Percentiles rank a stretch among this genome's conserved stretches.
Conservation (phyloP, 2,329 filamentous ascomycete genomes). For the Penicillium psychrosexuale region DNA sequence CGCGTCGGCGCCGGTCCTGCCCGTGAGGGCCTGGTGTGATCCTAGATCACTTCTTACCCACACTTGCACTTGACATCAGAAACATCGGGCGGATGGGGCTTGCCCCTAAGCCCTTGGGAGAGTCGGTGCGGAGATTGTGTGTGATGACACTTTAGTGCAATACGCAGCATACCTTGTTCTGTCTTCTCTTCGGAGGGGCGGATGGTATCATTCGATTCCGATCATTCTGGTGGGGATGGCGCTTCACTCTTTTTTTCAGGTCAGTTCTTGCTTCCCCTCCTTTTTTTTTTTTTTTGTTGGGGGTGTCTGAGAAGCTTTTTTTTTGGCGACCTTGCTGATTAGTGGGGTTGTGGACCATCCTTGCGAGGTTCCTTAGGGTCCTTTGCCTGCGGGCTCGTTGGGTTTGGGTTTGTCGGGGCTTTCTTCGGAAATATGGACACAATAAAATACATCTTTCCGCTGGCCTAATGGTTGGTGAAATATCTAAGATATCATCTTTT, state of each 20-base stretch:
- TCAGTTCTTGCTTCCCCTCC: slow-evolving; percentile 41
- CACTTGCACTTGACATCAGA: slow-evolving; percentile 90
- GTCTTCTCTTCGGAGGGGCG: slow-evolving; percentile 34
- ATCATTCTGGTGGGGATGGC: slow-evolving; percentile 83
- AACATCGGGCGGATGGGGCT: slow-evolving; percentile 65
- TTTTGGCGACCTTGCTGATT: slow-evolving; percentile 37
- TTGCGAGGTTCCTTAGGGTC: slow-evolving; percentile 10
- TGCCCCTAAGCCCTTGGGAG: slow-evolving; percentile 67
- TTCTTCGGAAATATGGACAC: neutral
- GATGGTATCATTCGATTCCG: slow-evolving; percentile 79
- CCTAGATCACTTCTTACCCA: slow-evolving; percentile 40
- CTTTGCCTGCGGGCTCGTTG: slow-evolving; percentile 1
- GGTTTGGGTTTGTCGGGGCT: neutral
- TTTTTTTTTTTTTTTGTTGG: neutral
- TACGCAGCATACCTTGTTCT: slow-evolving; percentile 71
- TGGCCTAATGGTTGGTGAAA: neutral
- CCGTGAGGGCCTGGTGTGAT: slow-evolving; percentile 83
- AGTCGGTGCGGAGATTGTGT: slow-evolving; percentile 93
- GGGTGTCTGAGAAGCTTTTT: slow-evolving; percentile 23
- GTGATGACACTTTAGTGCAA: slow-evolving; percentile 88
- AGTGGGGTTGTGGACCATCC: slow-evolving; percentile 24
- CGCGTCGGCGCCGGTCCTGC: slow-evolving; percentile 53
- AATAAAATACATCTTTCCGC: neutral
- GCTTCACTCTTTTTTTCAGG: slow-evolving; percentile 57
- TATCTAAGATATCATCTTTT: neutral